Base-by-base conservation (phyloP, 129 eudicot species). In the Helianthus annuus region DNA sequence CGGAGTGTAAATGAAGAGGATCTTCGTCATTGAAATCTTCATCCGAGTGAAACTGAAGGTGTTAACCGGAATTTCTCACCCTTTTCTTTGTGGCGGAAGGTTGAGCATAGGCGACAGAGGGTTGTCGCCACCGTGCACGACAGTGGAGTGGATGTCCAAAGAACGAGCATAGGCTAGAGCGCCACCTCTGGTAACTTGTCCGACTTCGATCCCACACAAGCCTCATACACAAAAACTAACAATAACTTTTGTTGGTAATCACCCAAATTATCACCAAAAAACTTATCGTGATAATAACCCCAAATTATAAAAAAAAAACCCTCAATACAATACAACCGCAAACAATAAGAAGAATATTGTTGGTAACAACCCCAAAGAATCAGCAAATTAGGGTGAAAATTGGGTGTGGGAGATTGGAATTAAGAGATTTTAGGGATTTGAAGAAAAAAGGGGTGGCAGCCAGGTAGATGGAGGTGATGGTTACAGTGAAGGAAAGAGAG, bases 1-100 rank as follows among this genome's bases (percentile, higher is more conserved):
- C 80, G 29, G 81, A 44, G 67, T 87, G 90, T 27, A 74, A 78
- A 29, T 84, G 90, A 38, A 82, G 68, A 5, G 85, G 80, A 1
- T 63, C 77, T 12, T 63, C 67, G 4, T 71, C 96, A 1, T 81
- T 56, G 13, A 86, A 76, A 64, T 78, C 85, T 4, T 64, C 81
- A 32, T 81, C 84, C 14, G 80, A 78, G 22, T 81, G 87, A 71
- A 89, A 88, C 48, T 86, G 89, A 17, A 93, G 90, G 71, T 93
- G 98, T 8, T 87, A 83, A 1, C 92, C 95, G 65, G 97, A 88
- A 64, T 57, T 68, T 79, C 84, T 7, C 3, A 27, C 32, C 82
- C 81, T 68, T 85, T 89, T 13, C 88, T 51, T 6, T 77, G 80
- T 3, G 70, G 36, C 0, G 97, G 96, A 5, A 88, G 85, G 42